Evolutionary conservation across 345 rosid genomes (phyloP), one percentile per base, ranked within the genome.

Genomic region (Euphorbia peplus): DNA sequence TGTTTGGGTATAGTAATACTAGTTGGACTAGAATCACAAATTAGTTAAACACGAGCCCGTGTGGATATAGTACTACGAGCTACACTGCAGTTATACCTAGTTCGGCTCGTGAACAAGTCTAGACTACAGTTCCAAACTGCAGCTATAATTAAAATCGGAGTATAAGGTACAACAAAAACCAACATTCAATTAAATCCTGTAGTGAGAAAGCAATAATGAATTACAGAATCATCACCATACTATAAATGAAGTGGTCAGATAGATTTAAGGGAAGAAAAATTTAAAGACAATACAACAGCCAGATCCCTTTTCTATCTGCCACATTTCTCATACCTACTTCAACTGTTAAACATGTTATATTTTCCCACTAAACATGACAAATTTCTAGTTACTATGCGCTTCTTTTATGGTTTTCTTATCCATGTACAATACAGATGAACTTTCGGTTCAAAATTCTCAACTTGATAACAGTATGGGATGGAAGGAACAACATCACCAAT

Each of bases 281-380:
- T 56, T 28, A 25, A 19, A 57, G 21, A 50, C 66, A 53, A 25
- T 78, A 50, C 75, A 66, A 50, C 75, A 66, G 54, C 76, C 71
- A 39, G 41, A 76, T 70, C 69, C 73, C 68, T 30, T 32, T 37
- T 6, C 18, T 48, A 58, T 41, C 48, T 56, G 44, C 56, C 75
- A 29, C 71, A 22, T 53, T 65, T 46, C 32, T 47, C 60, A 66
- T 63, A 68, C 60, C 78, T 69, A 58, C 57, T 58, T 73, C 72
- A 73, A 61, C 77, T 59, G 60, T 71, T 39, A 64, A 61, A 68
- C 67, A 67, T 70, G 73, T 61, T 74, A 74, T 69, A 47, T 26
- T 60, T 46, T 57, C 54, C 66, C 55, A 57, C 57, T 25, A 74
- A 65, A 72, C 70, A 42, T 12, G 46, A 63, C 32, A 67, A n/a